A percentile compares a stretch with the other conserved stretches of the same genome.
Evolutionary conservation across 768 basidiomycete species (phyloP).

Genomic region (Suillus fuscotomentosus): DNA sequence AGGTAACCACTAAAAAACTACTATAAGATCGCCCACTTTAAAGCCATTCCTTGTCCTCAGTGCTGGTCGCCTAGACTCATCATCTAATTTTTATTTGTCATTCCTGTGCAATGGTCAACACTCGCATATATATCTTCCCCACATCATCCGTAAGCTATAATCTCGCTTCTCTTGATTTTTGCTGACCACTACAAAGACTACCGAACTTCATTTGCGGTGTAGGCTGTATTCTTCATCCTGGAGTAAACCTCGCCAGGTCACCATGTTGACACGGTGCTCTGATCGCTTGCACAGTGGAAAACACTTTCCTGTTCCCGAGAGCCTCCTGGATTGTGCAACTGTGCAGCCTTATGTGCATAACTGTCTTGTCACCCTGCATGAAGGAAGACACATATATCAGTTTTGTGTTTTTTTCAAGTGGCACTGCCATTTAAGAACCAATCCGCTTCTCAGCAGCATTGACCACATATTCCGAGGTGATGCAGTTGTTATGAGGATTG

Average conservation of each 20-base stretch:
- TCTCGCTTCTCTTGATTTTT: neutral
- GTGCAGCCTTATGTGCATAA: neutral
- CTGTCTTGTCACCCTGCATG: neutral
- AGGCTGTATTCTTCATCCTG: conserved; percentile 7
- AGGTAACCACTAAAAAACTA: neutral
- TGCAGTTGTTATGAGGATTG: conserved; percentile 8
- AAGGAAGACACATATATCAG: neutral
- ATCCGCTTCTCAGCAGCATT: neutral
- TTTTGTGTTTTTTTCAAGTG: conserved; percentile 13
- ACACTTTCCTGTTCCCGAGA: conserved; percentile 7
- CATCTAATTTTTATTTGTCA: neutral
- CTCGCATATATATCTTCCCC: neutral
- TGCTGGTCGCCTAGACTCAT: neutral
- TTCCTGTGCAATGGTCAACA: neutral
- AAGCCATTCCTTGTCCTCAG: neutral
- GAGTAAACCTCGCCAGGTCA: conserved; percentile 1
- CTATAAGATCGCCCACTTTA: neutral
- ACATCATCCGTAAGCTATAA: neutral
- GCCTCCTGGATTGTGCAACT: conserved; percentile 5
- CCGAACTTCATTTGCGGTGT: conserved; percentile 1
- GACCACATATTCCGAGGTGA: neutral
- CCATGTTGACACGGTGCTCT: conserved; percentile 1
- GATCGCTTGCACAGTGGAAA: neutral
- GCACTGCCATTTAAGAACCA: conserved; percentile 3
- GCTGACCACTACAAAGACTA: neutral